These are phyloP conservation scores for Hypoxylon perforatum DNA, from an alignment of 495 filamentous ascomycete genomes.

Conservation along the genomic window DNA sequence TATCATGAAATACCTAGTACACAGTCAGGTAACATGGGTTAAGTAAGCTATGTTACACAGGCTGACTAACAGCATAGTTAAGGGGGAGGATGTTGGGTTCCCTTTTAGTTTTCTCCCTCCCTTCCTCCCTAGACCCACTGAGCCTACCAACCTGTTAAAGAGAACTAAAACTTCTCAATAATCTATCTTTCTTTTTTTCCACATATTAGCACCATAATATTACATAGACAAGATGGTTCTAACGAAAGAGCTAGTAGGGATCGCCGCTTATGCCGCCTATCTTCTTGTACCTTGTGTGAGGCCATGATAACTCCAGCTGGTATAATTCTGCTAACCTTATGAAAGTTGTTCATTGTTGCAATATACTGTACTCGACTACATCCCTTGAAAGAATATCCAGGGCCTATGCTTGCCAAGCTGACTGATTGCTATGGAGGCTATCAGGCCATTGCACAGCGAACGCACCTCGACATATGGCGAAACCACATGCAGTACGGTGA, in stretches of 20 bases:
- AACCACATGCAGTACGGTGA: constrained; percentile 57
- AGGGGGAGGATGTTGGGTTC: too few species aligned
- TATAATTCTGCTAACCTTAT: neutral
- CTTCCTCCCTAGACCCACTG: too few species aligned
- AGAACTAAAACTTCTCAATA: too few species aligned
- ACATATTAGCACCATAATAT: neutral
- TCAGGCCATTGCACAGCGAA: constrained; percentile 53
- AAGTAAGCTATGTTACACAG: too few species aligned
- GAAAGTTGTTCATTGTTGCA: neutral
- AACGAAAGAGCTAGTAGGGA: neutral
- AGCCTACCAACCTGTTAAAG: too few species aligned
- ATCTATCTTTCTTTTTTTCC: neutral
- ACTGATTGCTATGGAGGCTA: constrained; percentile 53
- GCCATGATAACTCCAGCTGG: neutral
- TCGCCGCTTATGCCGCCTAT: neutral
- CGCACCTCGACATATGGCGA: constrained; percentile 54
- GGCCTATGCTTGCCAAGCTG: constrained; percentile 56
- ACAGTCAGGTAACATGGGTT: too few species aligned
- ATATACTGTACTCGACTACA: neutral
- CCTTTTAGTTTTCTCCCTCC: too few species aligned
- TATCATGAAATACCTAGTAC: too few species aligned
- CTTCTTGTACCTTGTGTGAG: neutral
- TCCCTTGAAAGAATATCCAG: constrained; percentile 52
- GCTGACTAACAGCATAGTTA: too few species aligned
- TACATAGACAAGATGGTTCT: neutral